Evolutionary conservation across 352 stramenopile species (phyloP), one percentile per base, ranked within the genome.

Genomic region (Globisporangium carolinianum): DNA sequence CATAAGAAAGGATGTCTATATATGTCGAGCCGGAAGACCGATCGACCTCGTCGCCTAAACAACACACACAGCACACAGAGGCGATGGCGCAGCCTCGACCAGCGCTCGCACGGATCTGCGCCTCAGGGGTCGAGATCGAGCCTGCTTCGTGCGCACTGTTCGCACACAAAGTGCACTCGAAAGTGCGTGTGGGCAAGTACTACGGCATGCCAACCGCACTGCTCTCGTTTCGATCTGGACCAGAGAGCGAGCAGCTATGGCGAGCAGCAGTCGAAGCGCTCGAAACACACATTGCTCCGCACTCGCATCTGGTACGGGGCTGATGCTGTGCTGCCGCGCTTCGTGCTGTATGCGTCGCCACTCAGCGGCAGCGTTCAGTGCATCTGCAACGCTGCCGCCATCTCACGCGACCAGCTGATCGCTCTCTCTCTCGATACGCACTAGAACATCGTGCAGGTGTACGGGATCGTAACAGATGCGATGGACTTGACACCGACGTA

Each of bases 381-480:
- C 11, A 4, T 51, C 18, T 38, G 47, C 4, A 39, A 6, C 53
- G 43, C 24, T 3, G 24, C 24, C 24, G 1, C 24, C 24, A 12
- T 47, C 6, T 45, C 48, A 53, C 24, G 24, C 15, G 45, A 49
- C n/a, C 6, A 11, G 18, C n/a, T 11, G n/a, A 11, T 41, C 24
- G 49, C 32, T 24, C 11, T 35, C 11, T 35, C 1, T 51, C 6
- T 5, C n/a, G 7, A 6, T 45, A 12, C 11, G 4, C 10, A 43
- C 4, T 52, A 77, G 60, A 85, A 80, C 36, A 48, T 88, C 6
- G 65, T 82, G 0, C 66, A 80, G 43, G 64, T 76, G 39, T 64
- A 86, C 49, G 74, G 69, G 7, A 49, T 85, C 2, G 76, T 69
- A 6, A 18, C 11, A 43, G 43, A 59, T 48, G 41, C 53, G n/a